phyloP scores from a whole-genome alignment of 2,329 filamentous ascomycete species.

The Cladosporium oxysporum region DNA sequence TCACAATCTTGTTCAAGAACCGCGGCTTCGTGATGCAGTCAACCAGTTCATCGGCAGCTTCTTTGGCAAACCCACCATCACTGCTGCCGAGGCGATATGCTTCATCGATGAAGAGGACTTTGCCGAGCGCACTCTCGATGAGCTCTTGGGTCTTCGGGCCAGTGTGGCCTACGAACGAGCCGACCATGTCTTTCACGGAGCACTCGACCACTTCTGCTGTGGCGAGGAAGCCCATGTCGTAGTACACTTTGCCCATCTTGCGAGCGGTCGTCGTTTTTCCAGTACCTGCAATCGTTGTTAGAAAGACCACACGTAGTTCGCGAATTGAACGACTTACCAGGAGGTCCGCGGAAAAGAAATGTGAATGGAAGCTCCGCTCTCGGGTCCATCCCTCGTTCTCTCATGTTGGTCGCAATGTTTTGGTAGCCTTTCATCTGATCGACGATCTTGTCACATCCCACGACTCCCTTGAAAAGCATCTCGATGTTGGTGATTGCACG shows the following conservation, averaged over 20 bases:
- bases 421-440: slow-evolving; percentile 58
- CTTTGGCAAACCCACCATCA: slow-evolving; percentile 52
- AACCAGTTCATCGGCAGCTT: slow-evolving; percentile 56
- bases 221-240: slow-evolving; percentile 70
- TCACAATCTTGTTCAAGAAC: slow-evolving; percentile 62
- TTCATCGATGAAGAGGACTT: slow-evolving; percentile 71
- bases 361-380: slow-evolving; percentile 63
- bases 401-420: slow-evolving; percentile 54
- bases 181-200: slow-evolving; percentile 69
- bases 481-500: slow-evolving; percentile 52
- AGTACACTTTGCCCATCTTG: slow-evolving; percentile 76
- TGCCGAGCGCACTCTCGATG: slow-evolving; percentile 64
- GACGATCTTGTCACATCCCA: slow-evolving; percentile 61
- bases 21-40: slow-evolving; percentile 57
- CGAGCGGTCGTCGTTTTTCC: slow-evolving; percentile 72
- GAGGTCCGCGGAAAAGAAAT: slow-evolving; percentile 68
- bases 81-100: slow-evolving; percentile 66
- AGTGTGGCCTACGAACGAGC: slow-evolving; percentile 68
- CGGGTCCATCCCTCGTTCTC: slow-evolving; percentile 55
- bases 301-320: slow-evolving; percentile 16
- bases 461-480: slow-evolving; percentile 58
- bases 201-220: slow-evolving; percentile 62
- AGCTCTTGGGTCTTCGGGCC: slow-evolving; percentile 64
- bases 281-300: slow-evolving; percentile 49
- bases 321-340: slow-evolving; percentile 48